A percentile compares a stretch with the other conserved stretches of the same genome.
phyloP scores from a whole-genome alignment of 2,329 filamentous ascomycete species.

The Pseudogymnoascus sp. region DNA sequence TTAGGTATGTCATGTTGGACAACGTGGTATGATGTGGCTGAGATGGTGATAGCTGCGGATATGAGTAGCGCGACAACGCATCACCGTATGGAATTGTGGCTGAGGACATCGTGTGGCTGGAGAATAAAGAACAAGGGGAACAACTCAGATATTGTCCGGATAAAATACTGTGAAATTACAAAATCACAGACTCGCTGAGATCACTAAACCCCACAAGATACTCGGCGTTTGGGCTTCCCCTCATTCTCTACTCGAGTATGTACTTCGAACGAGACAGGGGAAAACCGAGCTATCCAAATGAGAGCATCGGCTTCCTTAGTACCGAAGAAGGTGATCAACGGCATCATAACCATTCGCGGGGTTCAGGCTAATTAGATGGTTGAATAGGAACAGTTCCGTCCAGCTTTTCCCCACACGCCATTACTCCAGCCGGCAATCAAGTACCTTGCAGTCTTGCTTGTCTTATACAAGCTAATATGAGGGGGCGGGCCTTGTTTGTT shows the following conservation, averaged over 20 bases:
- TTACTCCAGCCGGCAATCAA: neutral
- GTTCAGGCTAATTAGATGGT: slow-evolving; percentile 6
- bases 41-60: neutral
- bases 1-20: neutral
- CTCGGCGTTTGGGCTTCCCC: neutral
- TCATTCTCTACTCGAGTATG: neutral
- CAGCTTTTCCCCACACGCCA: neutral
- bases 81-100: neutral
- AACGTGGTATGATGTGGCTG: neutral
- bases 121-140: neutral
- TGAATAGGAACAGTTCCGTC: slow-evolving; percentile 2
- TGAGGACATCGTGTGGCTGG: neutral
- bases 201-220: neutral
- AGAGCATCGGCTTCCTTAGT: neutral
- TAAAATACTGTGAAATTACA: slow-evolving; percentile 1
- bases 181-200: neutral
- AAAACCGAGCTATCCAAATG: neutral
- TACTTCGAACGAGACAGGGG: neutral
- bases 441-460: neutral
- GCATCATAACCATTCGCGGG: neutral
- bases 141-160: neutral
- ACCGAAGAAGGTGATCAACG: neutral
- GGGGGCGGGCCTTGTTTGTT: neutral
- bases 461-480: neutral
- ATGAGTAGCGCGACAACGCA: neutral